Percentiles rank a stretch among this genome's conserved stretches.
Conservation (phyloP, 176 grass and related monocot species). For the Coix lacrymajobi region DNA sequence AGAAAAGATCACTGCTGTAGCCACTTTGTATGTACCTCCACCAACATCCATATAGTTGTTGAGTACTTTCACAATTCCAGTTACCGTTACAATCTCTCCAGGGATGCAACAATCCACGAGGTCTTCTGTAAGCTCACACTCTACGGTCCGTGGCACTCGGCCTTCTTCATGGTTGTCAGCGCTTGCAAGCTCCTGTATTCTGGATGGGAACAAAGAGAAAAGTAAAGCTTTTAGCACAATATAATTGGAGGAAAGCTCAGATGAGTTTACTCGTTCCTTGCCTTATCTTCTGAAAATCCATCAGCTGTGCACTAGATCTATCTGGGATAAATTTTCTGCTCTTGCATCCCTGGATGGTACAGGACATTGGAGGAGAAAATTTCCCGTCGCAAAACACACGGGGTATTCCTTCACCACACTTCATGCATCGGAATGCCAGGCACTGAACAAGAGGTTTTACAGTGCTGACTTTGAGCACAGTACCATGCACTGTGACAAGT, state of each 20-base stretch:
- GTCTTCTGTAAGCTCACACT: constrained; percentile 91
- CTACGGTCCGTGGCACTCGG: constrained; percentile 72
- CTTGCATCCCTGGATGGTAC: constrained; percentile 70
- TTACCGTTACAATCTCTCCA: constrained; percentile 78
- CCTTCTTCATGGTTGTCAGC: constrained; percentile 75
- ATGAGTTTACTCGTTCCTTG: constrained; percentile 14
- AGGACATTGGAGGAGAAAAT: constrained; percentile 71
- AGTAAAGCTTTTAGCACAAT: constrained; percentile 4
- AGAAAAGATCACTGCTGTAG: neutral
- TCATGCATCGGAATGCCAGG: constrained; percentile 62
- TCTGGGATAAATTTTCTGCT: constrained; percentile 64
- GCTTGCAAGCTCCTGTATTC: constrained; percentile 69
- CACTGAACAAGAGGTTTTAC: constrained; percentile 72
- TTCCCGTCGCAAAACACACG: constrained; percentile 73
- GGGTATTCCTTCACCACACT: constrained; percentile 38
- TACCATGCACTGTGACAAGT: constrained; percentile 68
- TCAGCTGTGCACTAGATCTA: constrained; percentile 61
- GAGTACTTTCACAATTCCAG: constrained; percentile 86
- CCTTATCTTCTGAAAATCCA: constrained; percentile 99
- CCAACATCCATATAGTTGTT: constrained; percentile 91
- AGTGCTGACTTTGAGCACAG: constrained; percentile 88
- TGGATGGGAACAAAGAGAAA: constrained; percentile 29
- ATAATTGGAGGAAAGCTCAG: constrained; percentile 9
- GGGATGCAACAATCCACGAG: constrained; percentile 97
- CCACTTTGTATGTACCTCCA: constrained; percentile 53